Conservation (phyloP, 2,329 filamentous ascomycete genomes). For the Botrytis pseudocinerea region DNA sequence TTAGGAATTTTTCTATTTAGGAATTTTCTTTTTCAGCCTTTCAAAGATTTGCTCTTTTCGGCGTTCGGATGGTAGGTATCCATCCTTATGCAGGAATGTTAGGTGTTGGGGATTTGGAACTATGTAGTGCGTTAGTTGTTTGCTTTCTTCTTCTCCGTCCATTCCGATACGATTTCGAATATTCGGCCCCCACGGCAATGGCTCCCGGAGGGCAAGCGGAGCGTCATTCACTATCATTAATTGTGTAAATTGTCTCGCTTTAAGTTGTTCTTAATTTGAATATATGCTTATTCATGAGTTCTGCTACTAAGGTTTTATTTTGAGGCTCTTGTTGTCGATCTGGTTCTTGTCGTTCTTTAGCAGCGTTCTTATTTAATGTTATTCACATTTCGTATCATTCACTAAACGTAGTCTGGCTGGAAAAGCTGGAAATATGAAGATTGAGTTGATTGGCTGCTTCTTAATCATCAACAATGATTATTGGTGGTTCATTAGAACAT, state of each 20-base stretch:
- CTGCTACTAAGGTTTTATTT: neutral
- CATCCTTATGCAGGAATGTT: neutral
- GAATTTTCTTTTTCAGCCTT: neutral
- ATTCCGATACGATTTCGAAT: neutral
- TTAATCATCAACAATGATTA: too few relatives aligned
- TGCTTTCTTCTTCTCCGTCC: too few relatives aligned
- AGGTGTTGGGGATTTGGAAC: neutral
- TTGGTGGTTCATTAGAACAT: too few relatives aligned
- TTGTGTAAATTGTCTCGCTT: neutral
- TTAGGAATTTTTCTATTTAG: too few relatives aligned
- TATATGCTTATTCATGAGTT: neutral
- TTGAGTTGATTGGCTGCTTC: too few relatives aligned
- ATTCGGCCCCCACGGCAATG: conserved; percentile 4
- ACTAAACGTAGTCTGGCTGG: too few relatives aligned
- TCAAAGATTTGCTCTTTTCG: neutral
- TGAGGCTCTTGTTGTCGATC: neutral
- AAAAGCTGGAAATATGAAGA: too few relatives aligned
- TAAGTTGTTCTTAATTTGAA: neutral
- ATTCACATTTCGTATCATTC: too few relatives aligned
- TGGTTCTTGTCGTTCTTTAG: neutral
- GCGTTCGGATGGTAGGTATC: neutral
- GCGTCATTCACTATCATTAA: neutral
- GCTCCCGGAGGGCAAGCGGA: conserved; percentile 12
- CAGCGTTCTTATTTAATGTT: neutral
- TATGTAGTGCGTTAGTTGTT: neutral